Base-by-base conservation (phyloP, 768 basidiomycete species). In the Dendrothele bispora region DNA sequence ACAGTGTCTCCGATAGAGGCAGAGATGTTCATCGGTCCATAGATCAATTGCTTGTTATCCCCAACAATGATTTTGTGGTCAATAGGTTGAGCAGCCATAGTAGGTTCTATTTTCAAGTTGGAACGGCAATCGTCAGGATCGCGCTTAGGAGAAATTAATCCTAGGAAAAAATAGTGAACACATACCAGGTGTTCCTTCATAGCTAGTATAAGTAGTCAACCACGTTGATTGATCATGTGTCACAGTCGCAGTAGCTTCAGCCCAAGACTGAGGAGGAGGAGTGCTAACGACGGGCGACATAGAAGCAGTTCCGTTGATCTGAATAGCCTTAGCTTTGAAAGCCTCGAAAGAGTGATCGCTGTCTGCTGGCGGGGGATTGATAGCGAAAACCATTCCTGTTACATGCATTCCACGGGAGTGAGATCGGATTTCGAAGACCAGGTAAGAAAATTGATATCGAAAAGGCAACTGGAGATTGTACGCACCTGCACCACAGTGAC, bases 341-440 rank as follows among this genome's bases (percentile, higher is more conserved):
- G 71, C 72, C 6, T 62, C 53, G 61, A 83, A 82, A 6, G 78
- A 73, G 52, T 67, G 57, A 14, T 65, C 58, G 10, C 58, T 53
- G 7, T 59, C 57, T 15, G 66, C 65, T 0, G 60, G 63, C 2
- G 75, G 77, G 1, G 83, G 73, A 62, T 86, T 86, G 61, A 84
- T 70, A 3, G 82, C 82, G 59, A 82, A 82, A 21, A 85, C 83
- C 84, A 85, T 85, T 51, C 83, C 80, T 62, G 36, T n/a, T 14
- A 41, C n/a, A n/a, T n/a, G n/a, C n/a, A n/a, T n/a, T n/a, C n/a
- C n/a, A n/a, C n/a, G n/a, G n/a, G n/a, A n/a, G n/a, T n/a, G n/a
- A n/a, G n/a, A n/a, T 7, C 18, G 11, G 36, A 46, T 15, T 7
- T 15, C n/a, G 10, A 45, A 22, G 4, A 36, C 25, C 8, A n/a